Percentiles rank a stretch among this genome's conserved stretches.
Conservation (phyloP, 2,329 filamentous ascomycete genomes). For the Arthrobotrys conoides region DNA sequence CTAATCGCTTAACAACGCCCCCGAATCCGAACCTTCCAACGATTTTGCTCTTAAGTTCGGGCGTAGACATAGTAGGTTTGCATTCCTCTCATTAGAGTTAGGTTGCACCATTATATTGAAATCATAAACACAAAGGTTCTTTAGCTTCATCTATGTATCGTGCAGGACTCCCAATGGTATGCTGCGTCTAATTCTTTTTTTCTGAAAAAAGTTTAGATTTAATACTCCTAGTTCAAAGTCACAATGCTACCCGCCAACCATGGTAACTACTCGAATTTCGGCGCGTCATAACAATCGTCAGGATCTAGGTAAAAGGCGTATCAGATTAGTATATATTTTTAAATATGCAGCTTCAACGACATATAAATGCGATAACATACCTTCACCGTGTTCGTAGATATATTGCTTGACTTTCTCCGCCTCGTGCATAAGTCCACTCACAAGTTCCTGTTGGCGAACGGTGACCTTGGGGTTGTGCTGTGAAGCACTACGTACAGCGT, state of each 20-base stretch:
- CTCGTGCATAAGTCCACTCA: constrained; percentile 70
- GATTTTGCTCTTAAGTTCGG: too few relatives aligned
- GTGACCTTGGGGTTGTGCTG: constrained; percentile 70
- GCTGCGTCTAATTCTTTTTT: too few relatives aligned
- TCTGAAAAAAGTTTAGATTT: too few relatives aligned
- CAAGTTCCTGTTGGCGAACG: constrained; percentile 68
- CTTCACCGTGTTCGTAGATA: constrained; percentile 71
- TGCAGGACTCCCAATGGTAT: too few relatives aligned
- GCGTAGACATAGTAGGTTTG: too few relatives aligned
- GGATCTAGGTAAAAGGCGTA: constrained; percentile 68
- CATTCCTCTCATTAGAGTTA: too few relatives aligned
- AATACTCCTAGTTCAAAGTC: too few relatives aligned
- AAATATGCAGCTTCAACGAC: not conserved
- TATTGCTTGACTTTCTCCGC: constrained; percentile 71
- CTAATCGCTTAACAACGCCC: too few relatives aligned
- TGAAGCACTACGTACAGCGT: constrained; percentile 71
- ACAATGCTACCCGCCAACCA: not conserved
- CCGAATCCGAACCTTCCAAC: too few relatives aligned
- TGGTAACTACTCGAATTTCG: constrained; percentile 66
- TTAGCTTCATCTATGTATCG: too few relatives aligned
- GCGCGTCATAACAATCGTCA: constrained; percentile 71
- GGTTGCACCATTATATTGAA: too few relatives aligned
- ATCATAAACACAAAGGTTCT: too few relatives aligned
- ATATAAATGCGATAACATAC: constrained; percentile 66
- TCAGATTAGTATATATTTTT: not conserved